A percentile compares a stretch with the other conserved stretches of the same genome.
Evolutionary conservation across 139 green algal species (phyloP).

Genomic region (Chlamydomonas urium): DNA sequence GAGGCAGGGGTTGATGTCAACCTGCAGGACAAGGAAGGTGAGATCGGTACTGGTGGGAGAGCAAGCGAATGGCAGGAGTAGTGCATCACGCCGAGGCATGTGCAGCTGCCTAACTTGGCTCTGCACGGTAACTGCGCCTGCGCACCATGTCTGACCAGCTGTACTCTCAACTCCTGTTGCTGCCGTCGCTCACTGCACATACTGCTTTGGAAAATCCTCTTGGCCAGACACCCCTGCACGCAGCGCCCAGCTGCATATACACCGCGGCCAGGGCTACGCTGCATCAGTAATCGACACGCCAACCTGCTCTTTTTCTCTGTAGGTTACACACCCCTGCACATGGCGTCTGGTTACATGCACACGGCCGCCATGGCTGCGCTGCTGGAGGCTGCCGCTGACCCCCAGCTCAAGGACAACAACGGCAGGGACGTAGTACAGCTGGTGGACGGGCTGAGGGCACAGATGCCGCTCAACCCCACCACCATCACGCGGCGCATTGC

Average conservation of each 20-base stretch:
- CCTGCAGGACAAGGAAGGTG: constrained; percentile 75
- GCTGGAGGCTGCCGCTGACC: constrained; percentile 60
- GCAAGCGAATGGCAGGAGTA: no score
- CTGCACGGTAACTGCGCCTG: no score
- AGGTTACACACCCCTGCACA: constrained; percentile 80
- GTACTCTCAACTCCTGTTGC: no score
- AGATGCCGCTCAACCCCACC: constrained; percentile 54
- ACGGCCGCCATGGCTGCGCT: constrained; percentile 48
- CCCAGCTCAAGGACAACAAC: constrained; percentile 50
- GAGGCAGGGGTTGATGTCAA: constrained; percentile 66
- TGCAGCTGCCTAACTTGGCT: no score
- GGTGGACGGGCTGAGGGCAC: constrained; percentile 61
- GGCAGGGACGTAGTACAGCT: constrained; percentile 55
- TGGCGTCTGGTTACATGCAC: constrained; percentile 73
- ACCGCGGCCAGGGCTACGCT: background rate
- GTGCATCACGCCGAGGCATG: no score
- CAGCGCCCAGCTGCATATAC: background rate
- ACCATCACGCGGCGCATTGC: constrained; percentile 57
- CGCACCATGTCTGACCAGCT: no score
- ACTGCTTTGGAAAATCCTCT: no score
- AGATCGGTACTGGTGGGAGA: no score
- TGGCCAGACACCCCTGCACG: background rate
- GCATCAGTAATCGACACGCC: background rate
- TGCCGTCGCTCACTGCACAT: no score
- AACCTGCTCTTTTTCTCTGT: constrained; percentile 9